phyloP scores from a whole-genome alignment of 495 filamentous ascomycete species.

The Tuber borchii region DNA sequence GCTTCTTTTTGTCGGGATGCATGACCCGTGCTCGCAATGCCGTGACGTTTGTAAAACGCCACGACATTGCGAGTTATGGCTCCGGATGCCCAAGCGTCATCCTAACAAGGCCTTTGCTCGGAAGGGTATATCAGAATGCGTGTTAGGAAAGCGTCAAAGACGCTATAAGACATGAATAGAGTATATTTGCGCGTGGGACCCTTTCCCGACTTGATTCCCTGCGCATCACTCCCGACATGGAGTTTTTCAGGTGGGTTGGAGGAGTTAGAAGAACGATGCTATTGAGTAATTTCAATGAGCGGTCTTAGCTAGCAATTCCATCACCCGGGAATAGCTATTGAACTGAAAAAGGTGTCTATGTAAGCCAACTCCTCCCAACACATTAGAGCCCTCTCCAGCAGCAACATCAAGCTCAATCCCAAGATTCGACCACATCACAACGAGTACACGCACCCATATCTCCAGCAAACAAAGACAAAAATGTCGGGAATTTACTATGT shows the following conservation, averaged over 20 bases:
- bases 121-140: too few species aligned
- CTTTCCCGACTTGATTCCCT: background rate
- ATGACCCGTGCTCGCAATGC: too few species aligned
- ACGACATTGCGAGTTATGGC: too few species aligned
- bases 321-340: background rate
- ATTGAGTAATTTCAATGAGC: background rate
- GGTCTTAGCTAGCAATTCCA: background rate
- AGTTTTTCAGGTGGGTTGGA: background rate
- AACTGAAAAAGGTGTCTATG: background rate
- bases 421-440: background rate
- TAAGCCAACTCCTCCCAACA: background rate
- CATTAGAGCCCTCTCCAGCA: background rate
- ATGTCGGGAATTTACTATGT: slow-evolving; percentile 17
- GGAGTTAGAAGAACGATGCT: background rate
- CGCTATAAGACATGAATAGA: too few species aligned
- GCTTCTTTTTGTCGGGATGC: too few species aligned
- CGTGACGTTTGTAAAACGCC: too few species aligned
- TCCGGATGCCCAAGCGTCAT: too few species aligned
- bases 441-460: background rate
- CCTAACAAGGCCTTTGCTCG: too few species aligned
- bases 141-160: too few species aligned
- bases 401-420: background rate
- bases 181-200: background rate
- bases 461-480: background rate
- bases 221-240: background rate